phyloP scores from a whole-genome alignment of 2,329 filamentous ascomycete species.

The Coniochaeta sp. region DNA sequence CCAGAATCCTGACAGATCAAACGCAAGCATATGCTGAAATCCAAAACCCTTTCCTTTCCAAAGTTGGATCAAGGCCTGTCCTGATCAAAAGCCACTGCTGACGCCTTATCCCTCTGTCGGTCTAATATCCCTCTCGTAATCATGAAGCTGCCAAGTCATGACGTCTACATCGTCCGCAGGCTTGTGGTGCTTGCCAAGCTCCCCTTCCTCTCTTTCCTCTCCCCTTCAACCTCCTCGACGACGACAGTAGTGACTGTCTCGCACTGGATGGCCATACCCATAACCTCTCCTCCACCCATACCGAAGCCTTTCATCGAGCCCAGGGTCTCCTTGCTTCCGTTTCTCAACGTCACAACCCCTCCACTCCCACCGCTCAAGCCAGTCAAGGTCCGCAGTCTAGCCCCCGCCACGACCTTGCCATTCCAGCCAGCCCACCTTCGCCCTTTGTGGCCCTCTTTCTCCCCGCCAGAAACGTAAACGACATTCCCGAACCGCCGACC shows the following conservation, averaged over 20 bases:
- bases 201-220: constrained; percentile 14
- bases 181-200: constrained; percentile 9
- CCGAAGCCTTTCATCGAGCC: constrained; percentile 24
- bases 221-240: constrained; percentile 23
- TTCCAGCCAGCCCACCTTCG: constrained; percentile 4
- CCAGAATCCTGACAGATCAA: background rate
- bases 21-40: background rate
- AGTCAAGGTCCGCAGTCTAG: constrained; percentile 5
- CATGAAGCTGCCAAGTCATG: background rate
- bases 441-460: constrained; percentile 4
- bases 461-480: constrained; percentile 22
- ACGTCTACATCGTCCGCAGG: background rate
- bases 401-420: constrained; percentile 3
- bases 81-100: background rate
- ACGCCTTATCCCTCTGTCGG: background rate
- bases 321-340: constrained; percentile 20
- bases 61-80: background rate
- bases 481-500: constrained; percentile 33
- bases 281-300: constrained; percentile 13
- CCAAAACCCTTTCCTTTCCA: background rate
- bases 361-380: constrained; percentile 7
- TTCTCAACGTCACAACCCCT: constrained; percentile 6
- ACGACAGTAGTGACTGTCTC: constrained; percentile 35
- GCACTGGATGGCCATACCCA: constrained; percentile 31
- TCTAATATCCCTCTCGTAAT: background rate